Evolutionary conservation across 2,329 filamentous ascomycete genomes (phyloP).

Genomic region (Penicillium sp.): DNA sequence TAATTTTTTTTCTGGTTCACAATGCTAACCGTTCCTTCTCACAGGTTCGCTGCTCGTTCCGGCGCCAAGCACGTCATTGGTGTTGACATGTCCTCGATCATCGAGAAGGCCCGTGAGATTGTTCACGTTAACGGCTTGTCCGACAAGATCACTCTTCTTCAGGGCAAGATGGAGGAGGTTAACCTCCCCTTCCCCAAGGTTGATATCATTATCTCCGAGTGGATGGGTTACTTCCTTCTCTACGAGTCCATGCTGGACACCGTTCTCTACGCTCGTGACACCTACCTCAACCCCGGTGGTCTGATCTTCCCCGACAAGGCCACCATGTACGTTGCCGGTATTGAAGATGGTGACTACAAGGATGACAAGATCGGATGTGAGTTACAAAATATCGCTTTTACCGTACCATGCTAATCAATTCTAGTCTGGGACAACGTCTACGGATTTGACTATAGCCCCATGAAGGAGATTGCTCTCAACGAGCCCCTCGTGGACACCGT

Average conservation of each 20-base stretch:
- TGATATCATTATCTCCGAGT: constrained; percentile 99
- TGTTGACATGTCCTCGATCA: constrained; percentile 99
- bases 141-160: constrained; percentile 94
- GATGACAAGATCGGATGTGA: constrained; percentile 99
- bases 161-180: constrained; percentile 99
- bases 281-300: constrained; percentile 80
- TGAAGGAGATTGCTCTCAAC: constrained; percentile 89
- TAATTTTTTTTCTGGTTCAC: constrained; percentile 14
- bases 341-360: constrained; percentile 99
- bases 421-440: constrained; percentile 99
- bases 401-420: constrained; percentile 25
- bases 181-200: constrained; percentile 90
- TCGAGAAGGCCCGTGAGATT: constrained; percentile 96
- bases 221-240: constrained; percentile 99
- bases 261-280: constrained; percentile 92
- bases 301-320: constrained; percentile 99
- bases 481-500: constrained; percentile 98
- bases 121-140: constrained; percentile 88
- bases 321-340: constrained; percentile 93
- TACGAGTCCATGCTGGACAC: constrained; percentile 99
- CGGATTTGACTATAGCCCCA: constrained; percentile 92
- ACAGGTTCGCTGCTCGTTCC: constrained; percentile 96
- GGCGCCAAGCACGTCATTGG: constrained; percentile 98
- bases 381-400: constrained; percentile 38
- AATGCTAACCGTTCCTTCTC: constrained; percentile 16